Conservation (phyloP, 371 early-diverging fungal genomes). For the Lichtheimia hyalospora region DNA sequence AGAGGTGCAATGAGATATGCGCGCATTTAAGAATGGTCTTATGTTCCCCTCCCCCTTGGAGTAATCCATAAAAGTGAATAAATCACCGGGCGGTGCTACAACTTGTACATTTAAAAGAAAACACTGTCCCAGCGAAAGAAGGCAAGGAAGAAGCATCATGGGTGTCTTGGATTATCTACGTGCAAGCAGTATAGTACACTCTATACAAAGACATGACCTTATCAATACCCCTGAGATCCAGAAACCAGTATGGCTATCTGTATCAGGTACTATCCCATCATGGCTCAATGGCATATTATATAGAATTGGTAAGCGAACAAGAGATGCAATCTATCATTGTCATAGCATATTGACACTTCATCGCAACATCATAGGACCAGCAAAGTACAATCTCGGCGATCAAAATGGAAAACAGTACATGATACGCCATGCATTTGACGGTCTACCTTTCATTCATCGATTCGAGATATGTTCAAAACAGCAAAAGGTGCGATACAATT, state of each 20-base stretch:
- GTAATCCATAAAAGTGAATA: no score
- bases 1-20: no score
- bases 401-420: constrained; percentile 19
- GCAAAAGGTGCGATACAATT: constrained; percentile 28
- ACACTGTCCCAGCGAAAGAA: no score
- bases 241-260: constrained; percentile 29
- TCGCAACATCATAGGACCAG: constrained; percentile 25
- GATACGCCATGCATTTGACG: constrained; percentile 47
- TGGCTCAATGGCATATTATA: constrained; percentile 47
- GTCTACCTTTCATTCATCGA: constrained; percentile 39
- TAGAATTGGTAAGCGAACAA: constrained; percentile 29
- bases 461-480: constrained; percentile 25
- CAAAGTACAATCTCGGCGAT: constrained; percentile 30
- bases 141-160: neutral
- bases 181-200: neutral
- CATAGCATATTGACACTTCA: neutral
- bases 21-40: no score
- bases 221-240: constrained; percentile 40
- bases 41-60: no score
- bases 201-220: constrained; percentile 3
- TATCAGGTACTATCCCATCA: constrained; percentile 38
- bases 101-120: no score
- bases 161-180: constrained; percentile 6
- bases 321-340: neutral
- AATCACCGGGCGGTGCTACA: no score